Conservation (phyloP, 2,329 filamentous ascomycete species). For the Furcasterigmium sp. region DNA sequence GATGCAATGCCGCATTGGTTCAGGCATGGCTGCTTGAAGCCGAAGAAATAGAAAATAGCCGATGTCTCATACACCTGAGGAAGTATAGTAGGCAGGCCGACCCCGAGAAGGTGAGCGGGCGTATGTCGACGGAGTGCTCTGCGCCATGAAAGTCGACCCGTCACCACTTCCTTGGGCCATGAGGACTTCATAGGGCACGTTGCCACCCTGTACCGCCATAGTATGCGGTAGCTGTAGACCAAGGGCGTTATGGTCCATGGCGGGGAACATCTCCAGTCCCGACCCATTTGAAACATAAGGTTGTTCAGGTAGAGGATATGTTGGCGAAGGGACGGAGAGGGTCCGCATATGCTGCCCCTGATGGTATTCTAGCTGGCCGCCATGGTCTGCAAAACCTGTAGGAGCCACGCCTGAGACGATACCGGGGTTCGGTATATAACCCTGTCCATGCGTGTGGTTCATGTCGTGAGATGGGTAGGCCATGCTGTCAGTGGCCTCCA, state of each 20-base stretch:
- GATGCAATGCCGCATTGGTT: too few relatives aligned
- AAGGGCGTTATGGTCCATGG: constrained; percentile 24
- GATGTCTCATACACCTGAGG: too few relatives aligned
- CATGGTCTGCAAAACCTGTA: too few relatives aligned
- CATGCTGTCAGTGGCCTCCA: not conserved
- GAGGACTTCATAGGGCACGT: constrained; percentile 25
- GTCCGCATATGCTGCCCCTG: too few relatives aligned
- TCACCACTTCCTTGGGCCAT: constrained; percentile 22
- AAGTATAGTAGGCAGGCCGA: too few relatives aligned
- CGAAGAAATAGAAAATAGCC: too few relatives aligned
- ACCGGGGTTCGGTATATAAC: not conserved
- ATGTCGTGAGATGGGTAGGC: not conserved
- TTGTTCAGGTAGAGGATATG: constrained; percentile 4
- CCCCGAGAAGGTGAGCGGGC: too few relatives aligned
- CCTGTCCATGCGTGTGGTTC: not conserved
- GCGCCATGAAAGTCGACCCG: constrained; percentile 25
- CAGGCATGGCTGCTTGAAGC: too few relatives aligned
- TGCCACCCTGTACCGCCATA: constrained; percentile 8
- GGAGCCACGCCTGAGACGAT: too few relatives aligned
- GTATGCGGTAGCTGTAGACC: constrained; percentile 24
- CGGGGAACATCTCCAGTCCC: constrained; percentile 29
- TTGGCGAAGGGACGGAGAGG: too few relatives aligned
- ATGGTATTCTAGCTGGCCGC: too few relatives aligned
- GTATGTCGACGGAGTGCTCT: too few relatives aligned
- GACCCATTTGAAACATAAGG: constrained; percentile 24